Evolutionary conservation across 768 basidiomycete species (phyloP), one percentile per base, ranked within the genome.

Genomic region (Xerocomellus dryophilus): DNA sequence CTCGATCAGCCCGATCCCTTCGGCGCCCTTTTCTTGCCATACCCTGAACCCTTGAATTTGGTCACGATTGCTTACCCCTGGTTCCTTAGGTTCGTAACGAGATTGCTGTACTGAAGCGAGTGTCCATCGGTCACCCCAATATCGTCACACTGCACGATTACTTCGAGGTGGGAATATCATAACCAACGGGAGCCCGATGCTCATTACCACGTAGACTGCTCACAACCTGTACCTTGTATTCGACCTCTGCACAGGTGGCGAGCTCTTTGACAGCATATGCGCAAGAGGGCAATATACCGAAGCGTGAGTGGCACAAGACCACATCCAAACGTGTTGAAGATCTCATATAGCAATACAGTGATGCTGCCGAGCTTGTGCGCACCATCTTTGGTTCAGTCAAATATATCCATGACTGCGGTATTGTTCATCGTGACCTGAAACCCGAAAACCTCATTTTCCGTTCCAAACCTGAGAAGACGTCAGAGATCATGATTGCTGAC

Each of bases 241-340:
- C 72, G 96, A 98, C 73, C 83, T 98, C 9, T 98, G 96, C 76
- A 94, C 91, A 3, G 94, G 95, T 47, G 95, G 96, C 41, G 96
- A 99, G 72, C 84, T 99, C n/a, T 98, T 99, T 65, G 96, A 99
- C 71, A 83, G 96, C 46, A 98, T 99, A 76, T 98, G 96, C 66
- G 93, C 93, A 29, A 93, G 94, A 71, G 94, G 93, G 47, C 93
- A 93, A 68, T 98, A 97, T 71, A 94, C 93, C 66, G 96, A 99
- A 74, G 85, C 84, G 91, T 93, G 59, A 63, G 85, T 74, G 5
- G 12, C 39, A 51, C 25, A n/a, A 7, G 12, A 25, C 40, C 31
- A 25, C 34, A 43, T 35, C 39, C 27, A n/a, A 51, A 15, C n/a
- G 14, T 39, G 21, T 54, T 43, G 23, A 31, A 23, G 43, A 44